These are phyloP conservation scores for Pneumocystis wakefieldiae DNA, from an alignment of 1,139 yeast genomes.

Conservation along the genomic window DNA sequence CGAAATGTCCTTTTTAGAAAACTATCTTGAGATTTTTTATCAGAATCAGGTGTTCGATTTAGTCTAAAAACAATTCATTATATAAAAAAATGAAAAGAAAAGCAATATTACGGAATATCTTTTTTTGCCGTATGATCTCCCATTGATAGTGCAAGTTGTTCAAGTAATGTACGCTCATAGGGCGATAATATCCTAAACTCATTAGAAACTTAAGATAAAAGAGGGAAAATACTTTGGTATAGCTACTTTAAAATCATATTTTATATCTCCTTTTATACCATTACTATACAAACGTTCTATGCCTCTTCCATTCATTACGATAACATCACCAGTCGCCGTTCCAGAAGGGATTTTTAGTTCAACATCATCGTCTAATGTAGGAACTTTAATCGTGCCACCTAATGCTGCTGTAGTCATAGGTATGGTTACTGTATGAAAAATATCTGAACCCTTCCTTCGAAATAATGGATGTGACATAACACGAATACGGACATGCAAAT, in stretches of 20 bases:
- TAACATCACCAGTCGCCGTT: slow-evolving; percentile 59
- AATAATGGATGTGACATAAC: slow-evolving; percentile 63
- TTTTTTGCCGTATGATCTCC: slow-evolving; percentile 60
- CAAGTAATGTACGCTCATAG: slow-evolving; percentile 61
- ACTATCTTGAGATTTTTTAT: not conserved
- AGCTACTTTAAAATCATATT: slow-evolving; percentile 56
- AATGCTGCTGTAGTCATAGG: slow-evolving; percentile 93
- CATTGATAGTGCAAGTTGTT: slow-evolving; percentile 83
- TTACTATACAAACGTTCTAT: slow-evolving; percentile 39
- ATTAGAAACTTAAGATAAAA: not conserved
- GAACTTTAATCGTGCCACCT: slow-evolving; percentile 80
- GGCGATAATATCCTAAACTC: slow-evolving; percentile 5
- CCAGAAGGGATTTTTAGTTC: slow-evolving; percentile 77
- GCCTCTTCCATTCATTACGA: slow-evolving; percentile 77
- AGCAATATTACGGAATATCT: not conserved
- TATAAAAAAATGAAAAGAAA: not conserved
- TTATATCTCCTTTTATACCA: slow-evolving; percentile 46
- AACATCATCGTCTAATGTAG: slow-evolving; percentile 51
- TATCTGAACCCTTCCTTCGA: slow-evolving; percentile 47
- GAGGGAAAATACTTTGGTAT: slow-evolving; percentile 25
- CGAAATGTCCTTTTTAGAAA: slow-evolving; percentile 1
- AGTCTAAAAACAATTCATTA: not conserved
- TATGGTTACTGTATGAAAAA: slow-evolving; percentile 49
- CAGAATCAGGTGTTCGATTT: not conserved
- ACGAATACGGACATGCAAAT: slow-evolving; percentile 63